These are phyloP conservation scores for Thelonectria blattea DNA, from an alignment of 2,329 filamentous ascomycete species.

Conservation along the genomic window DNA sequence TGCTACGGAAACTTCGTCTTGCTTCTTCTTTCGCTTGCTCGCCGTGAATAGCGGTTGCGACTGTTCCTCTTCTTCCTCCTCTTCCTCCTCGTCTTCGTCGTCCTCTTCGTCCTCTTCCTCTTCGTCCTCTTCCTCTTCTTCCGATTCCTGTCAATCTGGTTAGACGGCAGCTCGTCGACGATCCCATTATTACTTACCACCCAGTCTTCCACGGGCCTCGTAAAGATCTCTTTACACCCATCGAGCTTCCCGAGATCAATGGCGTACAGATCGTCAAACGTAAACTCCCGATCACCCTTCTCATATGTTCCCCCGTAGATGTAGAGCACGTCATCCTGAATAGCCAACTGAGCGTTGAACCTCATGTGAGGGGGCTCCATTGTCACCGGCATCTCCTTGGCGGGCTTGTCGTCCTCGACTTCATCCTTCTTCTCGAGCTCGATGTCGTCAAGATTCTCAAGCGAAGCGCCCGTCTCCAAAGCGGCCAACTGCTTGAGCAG, in stretches of 20 bases:
- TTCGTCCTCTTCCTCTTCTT: constrained; percentile 64
- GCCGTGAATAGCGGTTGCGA: constrained; percentile 54
- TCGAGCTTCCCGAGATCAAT: constrained; percentile 95
- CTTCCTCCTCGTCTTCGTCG: constrained; percentile 65
- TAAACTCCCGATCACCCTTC: constrained; percentile 92
- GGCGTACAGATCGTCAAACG: constrained; percentile 92
- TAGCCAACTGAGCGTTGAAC: constrained; percentile 89
- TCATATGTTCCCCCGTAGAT: constrained; percentile 96
- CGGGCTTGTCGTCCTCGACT: constrained; percentile 62
- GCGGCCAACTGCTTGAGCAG: constrained; percentile 85
- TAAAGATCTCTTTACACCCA: constrained; percentile 91
- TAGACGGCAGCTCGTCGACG: constrained; percentile 8
- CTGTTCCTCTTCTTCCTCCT: constrained; percentile 58
- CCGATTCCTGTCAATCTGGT: constrained; percentile 55
- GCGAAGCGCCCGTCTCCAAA: constrained; percentile 74
- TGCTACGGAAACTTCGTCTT: constrained; percentile 49
- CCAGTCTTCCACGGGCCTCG: constrained; percentile 84
- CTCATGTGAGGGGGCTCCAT: constrained; percentile 88
- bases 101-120: constrained; percentile 66
- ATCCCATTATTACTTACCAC: constrained; percentile 54
- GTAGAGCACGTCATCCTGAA: constrained; percentile 91
- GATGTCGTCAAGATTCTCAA: constrained; percentile 59
- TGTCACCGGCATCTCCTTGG: constrained; percentile 67
- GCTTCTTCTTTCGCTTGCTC: constrained; percentile 64
- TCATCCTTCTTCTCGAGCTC: constrained; percentile 58